Evolutionary conservation across 192 early-diverging fungal species (phyloP).

Genomic region (Phlyctochytrium planicorne): DNA sequence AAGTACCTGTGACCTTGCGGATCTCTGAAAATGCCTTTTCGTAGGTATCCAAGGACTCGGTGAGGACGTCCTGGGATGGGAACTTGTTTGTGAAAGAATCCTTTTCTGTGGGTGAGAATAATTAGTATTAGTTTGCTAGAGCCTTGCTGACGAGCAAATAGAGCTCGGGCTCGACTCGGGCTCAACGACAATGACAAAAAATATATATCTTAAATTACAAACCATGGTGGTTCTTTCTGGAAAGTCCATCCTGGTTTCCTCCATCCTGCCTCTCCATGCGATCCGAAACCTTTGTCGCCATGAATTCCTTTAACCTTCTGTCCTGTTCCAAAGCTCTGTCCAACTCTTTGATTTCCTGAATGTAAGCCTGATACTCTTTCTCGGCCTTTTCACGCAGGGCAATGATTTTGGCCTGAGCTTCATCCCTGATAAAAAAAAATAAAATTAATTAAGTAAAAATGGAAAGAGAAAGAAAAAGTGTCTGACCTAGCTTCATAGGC

Average conservation of each 20-base stretch:
- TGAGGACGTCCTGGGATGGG: slow-evolving; percentile 47
- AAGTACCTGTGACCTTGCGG: slow-evolving; percentile 53
- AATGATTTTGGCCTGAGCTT: slow-evolving; percentile 60
- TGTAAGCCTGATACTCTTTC: slow-evolving; percentile 63
- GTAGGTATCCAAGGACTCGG: slow-evolving; percentile 49
- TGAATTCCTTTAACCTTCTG: slow-evolving; percentile 57
- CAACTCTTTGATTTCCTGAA: slow-evolving; percentile 64
- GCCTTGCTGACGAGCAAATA: neutral
- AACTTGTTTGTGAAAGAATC: slow-evolving; percentile 30
- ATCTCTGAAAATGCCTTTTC: slow-evolving; percentile 53
- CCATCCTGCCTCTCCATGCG: slow-evolving; percentile 30
- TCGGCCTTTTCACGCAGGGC: slow-evolving; percentile 58
- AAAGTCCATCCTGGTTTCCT: slow-evolving; percentile 8
- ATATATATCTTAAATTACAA: neutral
- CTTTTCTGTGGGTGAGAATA: slow-evolving; percentile 24
- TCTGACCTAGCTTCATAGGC: slow-evolving; percentile 59
- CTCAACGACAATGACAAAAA: neutral
- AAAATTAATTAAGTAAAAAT: neutral
- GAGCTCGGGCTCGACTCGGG: neutral
- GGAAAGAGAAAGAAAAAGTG: neutral
- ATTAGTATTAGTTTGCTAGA: no score
- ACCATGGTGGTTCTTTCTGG: slow-evolving; percentile 12
- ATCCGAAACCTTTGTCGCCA: slow-evolving; percentile 60
- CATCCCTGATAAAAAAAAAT: slow-evolving; percentile 40
- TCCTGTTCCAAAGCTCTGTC: slow-evolving; percentile 60